Evolutionary conservation across 345 rosid genomes (phyloP).

Genomic region (Brassica juncea): DNA sequence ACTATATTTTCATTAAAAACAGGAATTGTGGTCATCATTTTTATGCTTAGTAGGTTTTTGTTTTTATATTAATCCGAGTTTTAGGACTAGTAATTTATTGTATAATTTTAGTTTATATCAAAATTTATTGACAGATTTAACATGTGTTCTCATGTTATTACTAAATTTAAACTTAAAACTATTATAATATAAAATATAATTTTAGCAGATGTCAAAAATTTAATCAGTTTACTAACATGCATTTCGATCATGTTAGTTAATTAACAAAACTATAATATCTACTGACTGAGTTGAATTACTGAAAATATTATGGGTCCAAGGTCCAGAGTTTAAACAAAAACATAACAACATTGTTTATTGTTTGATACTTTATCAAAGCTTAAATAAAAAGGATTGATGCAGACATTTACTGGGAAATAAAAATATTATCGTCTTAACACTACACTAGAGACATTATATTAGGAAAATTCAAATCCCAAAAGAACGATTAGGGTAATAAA

Average conservation of each 20-base stretch:
- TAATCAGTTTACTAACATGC: not conserved
- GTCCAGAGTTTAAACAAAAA: too few species aligned
- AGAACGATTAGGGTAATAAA: conserved; percentile 2
- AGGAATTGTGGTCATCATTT: too few species aligned
- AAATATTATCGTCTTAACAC: not conserved
- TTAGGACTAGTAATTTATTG: too few species aligned
- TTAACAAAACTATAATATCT: not conserved
- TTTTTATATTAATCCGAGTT: too few species aligned
- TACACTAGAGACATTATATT: conserved; percentile 16
- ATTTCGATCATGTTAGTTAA: not conserved
- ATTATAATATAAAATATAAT: too few species aligned
- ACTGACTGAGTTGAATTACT: not conserved
- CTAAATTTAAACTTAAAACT: not conserved
- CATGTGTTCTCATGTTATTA: not conserved
- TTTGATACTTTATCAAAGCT: not conserved
- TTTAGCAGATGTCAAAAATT: not conserved
- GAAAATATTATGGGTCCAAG: not conserved
- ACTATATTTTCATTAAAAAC: too few species aligned
- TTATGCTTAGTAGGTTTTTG: too few species aligned
- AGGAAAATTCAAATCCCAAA: not conserved
- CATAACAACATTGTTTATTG: not conserved
- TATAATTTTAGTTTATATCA: too few species aligned
- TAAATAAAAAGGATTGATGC: not conserved
- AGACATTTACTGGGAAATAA: not conserved
- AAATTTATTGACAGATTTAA: not conserved